Base-by-base conservation (phyloP, 768 basidiomycete genomes). In the Neoboletus magnificus region DNA sequence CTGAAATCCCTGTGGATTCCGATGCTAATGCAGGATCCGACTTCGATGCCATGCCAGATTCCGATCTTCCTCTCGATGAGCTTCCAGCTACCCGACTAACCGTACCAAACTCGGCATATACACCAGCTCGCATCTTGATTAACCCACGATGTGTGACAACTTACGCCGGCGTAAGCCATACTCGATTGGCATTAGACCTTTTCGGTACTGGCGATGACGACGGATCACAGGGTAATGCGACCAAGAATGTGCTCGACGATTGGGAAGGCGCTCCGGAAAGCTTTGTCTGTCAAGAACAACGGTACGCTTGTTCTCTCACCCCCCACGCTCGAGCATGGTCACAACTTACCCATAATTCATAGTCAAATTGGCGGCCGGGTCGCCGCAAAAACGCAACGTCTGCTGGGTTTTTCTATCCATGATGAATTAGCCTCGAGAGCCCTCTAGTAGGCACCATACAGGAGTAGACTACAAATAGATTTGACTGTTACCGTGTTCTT, bases 81-180 rank as follows among this genome's bases (percentile, higher is more conserved):
- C 58, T 64, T 22, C 71, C 70, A 18, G 40, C 74, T 67, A 27
- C 71, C 71, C 30, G 72, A 70, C 49, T 91, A 22, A 78, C 82
- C 15, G 89, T 93, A 46, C 94, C 95, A 10, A 98, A 97, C 70
- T 87, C 86, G 18, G 86, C 86, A 10, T 97, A 95, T 73, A 76
- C 82, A 9, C 88, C 94, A 5, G 96, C 94, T 5, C 79, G 94
- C 51, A 97, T 99, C 63, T 71, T 99, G 60, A 87, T 99, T 53
- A 98, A 98, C 66, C 96, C 96, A 5, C 84, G 95, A 16, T 98
- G 95, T 70, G 91, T 96, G 50, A 98, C 96, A 35, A 98, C 96
- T 22, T 99, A 99, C 68, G 96, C 96, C 0, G 97, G 96, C 4
- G 96, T 98, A 5, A 91, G 87, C 59, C 96, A 99, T 72, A 93